Conservation (phyloP, 2,329 filamentous ascomycete genomes). For the Myriosclerotinia curreyana region DNA sequence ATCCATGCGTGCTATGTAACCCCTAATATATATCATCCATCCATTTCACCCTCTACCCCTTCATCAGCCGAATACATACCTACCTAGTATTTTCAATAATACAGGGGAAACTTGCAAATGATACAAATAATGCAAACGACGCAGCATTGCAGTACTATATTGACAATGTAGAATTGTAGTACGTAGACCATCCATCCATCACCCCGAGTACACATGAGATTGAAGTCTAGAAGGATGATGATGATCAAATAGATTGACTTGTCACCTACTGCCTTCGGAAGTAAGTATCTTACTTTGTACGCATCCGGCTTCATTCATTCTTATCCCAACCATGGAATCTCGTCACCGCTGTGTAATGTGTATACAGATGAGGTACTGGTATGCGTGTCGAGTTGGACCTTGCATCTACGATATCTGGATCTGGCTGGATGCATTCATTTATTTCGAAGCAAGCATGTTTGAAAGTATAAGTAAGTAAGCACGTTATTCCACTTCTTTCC, state of each 20-base stretch:
- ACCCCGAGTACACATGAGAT: conserved; percentile 8
- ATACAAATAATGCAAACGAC: conserved; percentile 5
- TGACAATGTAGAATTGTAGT: too few species aligned
- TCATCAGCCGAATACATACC: background rate
- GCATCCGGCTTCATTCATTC: background rate
- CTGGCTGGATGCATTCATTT: background rate
- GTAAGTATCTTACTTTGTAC: background rate
- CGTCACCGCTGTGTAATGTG: background rate
- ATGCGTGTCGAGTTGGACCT: conserved; percentile 8
- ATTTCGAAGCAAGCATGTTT: background rate
- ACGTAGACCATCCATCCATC: background rate
- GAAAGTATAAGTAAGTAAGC: background rate
- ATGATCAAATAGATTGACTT: conserved; percentile 6
- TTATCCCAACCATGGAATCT: background rate
- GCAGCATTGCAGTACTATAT: conserved; percentile 5
- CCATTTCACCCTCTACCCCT: background rate
- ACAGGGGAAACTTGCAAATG: background rate
- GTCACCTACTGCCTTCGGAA: conserved; percentile 4
- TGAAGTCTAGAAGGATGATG: background rate
- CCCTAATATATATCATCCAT: background rate
- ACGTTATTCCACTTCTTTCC: background rate
- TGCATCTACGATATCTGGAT: conserved; percentile 13
- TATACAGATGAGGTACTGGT: background rate
- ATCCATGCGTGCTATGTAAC: conserved; percentile 2
- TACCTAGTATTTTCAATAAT: conserved; percentile 6